Evolutionary conservation across 2,329 filamentous ascomycete genomes (phyloP).

Genomic region (Neonectria coccinea): DNA sequence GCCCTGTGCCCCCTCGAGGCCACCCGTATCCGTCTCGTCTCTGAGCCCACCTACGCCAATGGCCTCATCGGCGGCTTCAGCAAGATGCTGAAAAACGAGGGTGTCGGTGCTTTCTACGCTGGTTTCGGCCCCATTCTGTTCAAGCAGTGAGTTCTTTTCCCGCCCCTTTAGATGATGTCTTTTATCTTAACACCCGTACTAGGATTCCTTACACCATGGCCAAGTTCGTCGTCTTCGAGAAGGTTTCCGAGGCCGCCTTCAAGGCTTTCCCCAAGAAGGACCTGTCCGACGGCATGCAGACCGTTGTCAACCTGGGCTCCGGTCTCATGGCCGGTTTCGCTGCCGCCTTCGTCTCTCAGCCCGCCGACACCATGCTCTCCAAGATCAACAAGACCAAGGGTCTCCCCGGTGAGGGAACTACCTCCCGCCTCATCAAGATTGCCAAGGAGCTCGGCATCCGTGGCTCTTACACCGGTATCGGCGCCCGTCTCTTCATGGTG

Average conservation of each 20-base stretch:
- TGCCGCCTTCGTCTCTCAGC: slow-evolving; percentile 87
- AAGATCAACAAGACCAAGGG: slow-evolving; percentile 98
- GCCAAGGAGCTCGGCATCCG: slow-evolving; percentile 84
- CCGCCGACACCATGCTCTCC: slow-evolving; percentile 92
- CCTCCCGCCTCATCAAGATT: slow-evolving; percentile 86
- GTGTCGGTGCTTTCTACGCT: slow-evolving; percentile 88
- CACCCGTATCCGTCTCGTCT: slow-evolving; percentile 93
- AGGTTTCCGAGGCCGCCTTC: slow-evolving; percentile 83
- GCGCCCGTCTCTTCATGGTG: slow-evolving; percentile 74
- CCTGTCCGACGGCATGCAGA: slow-evolving; percentile 77
- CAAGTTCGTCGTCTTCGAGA: slow-evolving; percentile 96
- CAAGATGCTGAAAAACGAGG: slow-evolving; percentile 87
- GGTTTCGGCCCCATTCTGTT: slow-evolving; percentile 90
- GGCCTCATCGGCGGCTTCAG: slow-evolving; percentile 82
- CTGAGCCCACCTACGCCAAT: slow-evolving; percentile 85
- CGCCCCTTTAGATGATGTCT: neutral
- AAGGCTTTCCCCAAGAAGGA: slow-evolving; percentile 75
- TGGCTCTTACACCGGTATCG: slow-evolving; percentile 84
- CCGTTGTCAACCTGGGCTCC: slow-evolving; percentile 79
- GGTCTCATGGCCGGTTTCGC: slow-evolving; percentile 76
- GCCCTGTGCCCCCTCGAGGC: slow-evolving; percentile 93
- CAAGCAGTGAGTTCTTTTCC: slow-evolving; percentile 53
- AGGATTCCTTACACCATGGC: slow-evolving; percentile 94
- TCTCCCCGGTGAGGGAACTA: slow-evolving; percentile 85
- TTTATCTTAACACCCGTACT: slow-evolving; percentile 36